Conservation (phyloP, 1,284 basidiomycete species). For the Ustilago hordei region DNA sequence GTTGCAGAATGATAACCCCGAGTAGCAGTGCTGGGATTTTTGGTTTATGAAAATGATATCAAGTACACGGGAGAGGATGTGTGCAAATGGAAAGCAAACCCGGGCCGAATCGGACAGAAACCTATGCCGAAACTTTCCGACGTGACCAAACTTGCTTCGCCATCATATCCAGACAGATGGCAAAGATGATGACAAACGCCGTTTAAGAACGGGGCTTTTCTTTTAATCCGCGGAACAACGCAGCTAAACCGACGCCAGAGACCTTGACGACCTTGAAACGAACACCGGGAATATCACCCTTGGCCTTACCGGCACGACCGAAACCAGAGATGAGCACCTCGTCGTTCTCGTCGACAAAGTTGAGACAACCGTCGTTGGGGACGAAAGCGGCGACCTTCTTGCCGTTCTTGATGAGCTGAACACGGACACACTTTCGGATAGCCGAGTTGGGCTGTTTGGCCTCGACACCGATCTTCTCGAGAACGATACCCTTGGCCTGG, state of each 20-base stretch:
- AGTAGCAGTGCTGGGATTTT: conserved; percentile 22
- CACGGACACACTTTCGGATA: conserved; percentile 99
- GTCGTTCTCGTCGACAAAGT: conserved; percentile 93
- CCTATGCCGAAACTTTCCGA: not conserved
- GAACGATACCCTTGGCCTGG: conserved; percentile 99
- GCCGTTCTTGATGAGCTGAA: conserved; percentile 99
- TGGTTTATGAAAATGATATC: conserved; percentile 32
- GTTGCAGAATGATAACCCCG: conserved; percentile 25
- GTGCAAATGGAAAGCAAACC: conserved; percentile 2
- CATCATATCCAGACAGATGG: conserved; percentile 4
- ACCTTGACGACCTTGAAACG: conserved; percentile 99
- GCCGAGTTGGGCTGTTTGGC: conserved; percentile 99
- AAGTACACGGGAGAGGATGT: conserved; percentile 28
- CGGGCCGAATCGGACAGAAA: not conserved
- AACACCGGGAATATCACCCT: conserved; percentile 89
- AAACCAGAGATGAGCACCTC: conserved; percentile 99
- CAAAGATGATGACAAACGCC: conserved; percentile 1
- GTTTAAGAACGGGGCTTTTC: conserved; percentile 68
- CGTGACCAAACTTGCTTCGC: not conserved
- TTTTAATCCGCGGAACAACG: conserved; percentile 65
- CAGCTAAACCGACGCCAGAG: conserved; percentile 90
- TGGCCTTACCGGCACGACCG: conserved; percentile 99
- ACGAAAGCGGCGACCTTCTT: conserved; percentile 78
- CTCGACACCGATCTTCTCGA: conserved; percentile 91
- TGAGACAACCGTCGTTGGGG: conserved; percentile 95